Evolutionary conservation across 257 asterid species (phyloP).

Genomic region (Primulina huaijiensis): DNA sequence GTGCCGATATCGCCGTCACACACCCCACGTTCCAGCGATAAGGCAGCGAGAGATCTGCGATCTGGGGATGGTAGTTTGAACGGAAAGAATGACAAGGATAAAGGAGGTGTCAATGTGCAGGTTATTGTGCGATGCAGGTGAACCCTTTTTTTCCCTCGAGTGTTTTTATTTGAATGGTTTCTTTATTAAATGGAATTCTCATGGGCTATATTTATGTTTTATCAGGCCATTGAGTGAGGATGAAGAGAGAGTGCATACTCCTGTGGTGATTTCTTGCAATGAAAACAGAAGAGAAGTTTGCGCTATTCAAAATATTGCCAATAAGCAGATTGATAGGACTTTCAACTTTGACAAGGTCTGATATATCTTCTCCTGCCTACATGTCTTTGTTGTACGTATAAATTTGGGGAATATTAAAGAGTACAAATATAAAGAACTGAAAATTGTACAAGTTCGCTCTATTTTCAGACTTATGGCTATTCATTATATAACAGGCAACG

Average conservation of each 20-base stretch:
- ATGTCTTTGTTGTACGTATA: conserved; percentile 8
- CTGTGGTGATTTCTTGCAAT: conserved; percentile 81
- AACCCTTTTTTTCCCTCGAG: background rate
- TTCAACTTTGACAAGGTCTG: conserved; percentile 88
- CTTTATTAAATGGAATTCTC: background rate
- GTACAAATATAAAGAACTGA: background rate
- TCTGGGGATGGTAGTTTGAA: conserved; percentile 73
- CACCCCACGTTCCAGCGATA: conserved; percentile 81
- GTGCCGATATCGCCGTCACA: conserved; percentile 71
- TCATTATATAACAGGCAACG: background rate
- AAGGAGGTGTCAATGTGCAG: conserved; percentile 87
- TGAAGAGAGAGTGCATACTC: conserved; percentile 73
- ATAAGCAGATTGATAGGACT: conserved; percentile 96
- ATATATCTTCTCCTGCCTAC: conserved; percentile 14
- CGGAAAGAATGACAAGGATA: conserved; percentile 74
- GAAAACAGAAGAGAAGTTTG: conserved; percentile 85
- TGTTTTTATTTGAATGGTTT: conserved; percentile 4
- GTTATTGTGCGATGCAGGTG: conserved; percentile 97
- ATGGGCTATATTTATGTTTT: background rate
- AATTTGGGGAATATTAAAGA: background rate
- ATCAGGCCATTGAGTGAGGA: conserved; percentile 90
- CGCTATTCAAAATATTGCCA: conserved; percentile 93
- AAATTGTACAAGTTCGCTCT: background rate
- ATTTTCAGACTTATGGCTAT: conserved; percentile 1
- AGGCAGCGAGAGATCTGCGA: conserved; percentile 79